phyloP scores from a whole-genome alignment of 2,329 filamentous ascomycete genomes.

The Aspergillus pseudoviridinutans region DNA sequence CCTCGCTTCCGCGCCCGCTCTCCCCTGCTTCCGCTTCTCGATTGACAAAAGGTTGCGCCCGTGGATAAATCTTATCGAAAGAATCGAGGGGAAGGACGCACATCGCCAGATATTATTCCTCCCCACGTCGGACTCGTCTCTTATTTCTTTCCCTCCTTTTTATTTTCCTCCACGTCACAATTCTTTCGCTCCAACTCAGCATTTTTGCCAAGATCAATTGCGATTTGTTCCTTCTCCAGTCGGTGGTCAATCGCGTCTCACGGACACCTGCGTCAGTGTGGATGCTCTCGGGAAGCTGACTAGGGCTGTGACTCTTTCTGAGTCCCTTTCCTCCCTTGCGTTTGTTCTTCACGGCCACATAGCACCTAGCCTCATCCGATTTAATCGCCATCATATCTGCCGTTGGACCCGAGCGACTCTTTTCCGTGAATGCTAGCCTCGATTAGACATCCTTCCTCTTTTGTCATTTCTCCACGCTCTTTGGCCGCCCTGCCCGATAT shows the following conservation, averaged over 20 bases:
- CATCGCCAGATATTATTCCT: background rate
- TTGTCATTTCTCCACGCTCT: constrained; percentile 2
- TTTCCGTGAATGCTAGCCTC: background rate
- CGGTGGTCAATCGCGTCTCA: constrained; percentile 19
- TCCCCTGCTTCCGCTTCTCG: constrained; percentile 15
- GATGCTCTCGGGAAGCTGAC: constrained; percentile 15
- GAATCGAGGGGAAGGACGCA: background rate
- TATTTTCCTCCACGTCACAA: background rate
- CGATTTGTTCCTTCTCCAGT: constrained; percentile 6
- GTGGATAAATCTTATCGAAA: background rate
- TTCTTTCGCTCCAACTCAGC: constrained; percentile 11
- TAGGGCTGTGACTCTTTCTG: constrained; percentile 19
- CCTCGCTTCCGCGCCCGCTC: constrained; percentile 11
- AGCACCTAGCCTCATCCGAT: background rate
- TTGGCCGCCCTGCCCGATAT: constrained; percentile 8
- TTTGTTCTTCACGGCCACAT: constrained; percentile 2
- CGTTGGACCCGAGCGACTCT: background rate
- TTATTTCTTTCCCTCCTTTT: constrained; percentile 3
- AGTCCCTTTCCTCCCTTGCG: constrained; percentile 25
- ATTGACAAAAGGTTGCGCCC: constrained; percentile 1
- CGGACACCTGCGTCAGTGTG: constrained; percentile 25
- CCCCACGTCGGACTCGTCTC: background rate
- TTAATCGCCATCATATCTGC: background rate
- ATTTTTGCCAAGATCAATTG: constrained; percentile 20
- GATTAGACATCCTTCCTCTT: constrained; percentile 2